Conservation (phyloP, 2,329 filamentous ascomycete species). For the Penicillium brasilianum region DNA sequence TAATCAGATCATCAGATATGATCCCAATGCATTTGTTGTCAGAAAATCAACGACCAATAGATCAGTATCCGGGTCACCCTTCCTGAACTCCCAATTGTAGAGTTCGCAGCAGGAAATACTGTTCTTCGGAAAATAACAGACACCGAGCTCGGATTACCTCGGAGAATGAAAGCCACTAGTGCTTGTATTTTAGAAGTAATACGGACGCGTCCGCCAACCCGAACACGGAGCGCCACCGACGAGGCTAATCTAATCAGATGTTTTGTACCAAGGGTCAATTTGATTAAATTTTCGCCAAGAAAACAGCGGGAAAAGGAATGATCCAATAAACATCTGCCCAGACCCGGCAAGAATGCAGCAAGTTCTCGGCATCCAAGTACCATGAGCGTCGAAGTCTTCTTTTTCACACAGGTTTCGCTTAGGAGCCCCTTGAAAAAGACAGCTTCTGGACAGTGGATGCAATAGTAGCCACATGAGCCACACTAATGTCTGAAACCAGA, state of each 20-base stretch:
- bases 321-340: background rate
- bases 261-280: background rate
- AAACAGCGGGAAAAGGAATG: background rate
- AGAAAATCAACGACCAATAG: background rate
- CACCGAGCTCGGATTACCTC: background rate
- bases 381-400: background rate
- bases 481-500: background rate
- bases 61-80: background rate
- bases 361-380: background rate
- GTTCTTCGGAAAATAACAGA: background rate
- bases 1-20: background rate
- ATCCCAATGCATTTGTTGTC: background rate
- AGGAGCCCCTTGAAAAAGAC: background rate
- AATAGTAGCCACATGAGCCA: background rate
- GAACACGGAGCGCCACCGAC: background rate
- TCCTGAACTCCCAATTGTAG: background rate
- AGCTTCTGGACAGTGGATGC: background rate
- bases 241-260: conserved; percentile 7
- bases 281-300: background rate
- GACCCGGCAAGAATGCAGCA: background rate
- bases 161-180: background rate
- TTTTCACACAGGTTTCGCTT: background rate
- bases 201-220: background rate
- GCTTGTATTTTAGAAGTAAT: background rate
- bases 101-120: background rate